Percentiles rank a stretch among this genome's conserved stretches.
These are phyloP conservation scores for Arachis stenosperma DNA, from an alignment of 306 rosid genomes.

Conservation along the genomic window DNA sequence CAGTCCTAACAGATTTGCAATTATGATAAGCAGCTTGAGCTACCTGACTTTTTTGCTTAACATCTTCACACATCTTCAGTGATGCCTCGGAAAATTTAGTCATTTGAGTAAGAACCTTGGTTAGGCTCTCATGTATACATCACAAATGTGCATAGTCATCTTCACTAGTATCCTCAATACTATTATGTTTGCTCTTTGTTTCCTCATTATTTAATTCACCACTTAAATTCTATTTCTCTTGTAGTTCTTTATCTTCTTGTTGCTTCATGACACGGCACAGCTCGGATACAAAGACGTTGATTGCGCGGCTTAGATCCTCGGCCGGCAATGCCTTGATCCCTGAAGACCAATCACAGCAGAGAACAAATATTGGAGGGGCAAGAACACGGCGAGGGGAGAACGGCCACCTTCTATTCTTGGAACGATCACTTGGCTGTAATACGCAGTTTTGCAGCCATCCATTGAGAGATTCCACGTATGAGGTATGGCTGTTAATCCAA, in stretches of 20 bases:
- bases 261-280: slow-evolving; percentile 47
- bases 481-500: slow-evolving; percentile 74
- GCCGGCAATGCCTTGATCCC: slow-evolving; percentile 65
- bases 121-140: slow-evolving; percentile 59
- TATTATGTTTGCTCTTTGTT: slow-evolving; percentile 43
- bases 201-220: slow-evolving; percentile 41
- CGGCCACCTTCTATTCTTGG: slow-evolving; percentile 51
- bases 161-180: slow-evolving; percentile 16
- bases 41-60: slow-evolving; percentile 60
- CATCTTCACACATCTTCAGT: slow-evolving; percentile 67
- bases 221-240: slow-evolving; percentile 43
- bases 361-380: slow-evolving; percentile 72
- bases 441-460: slow-evolving; percentile 72
- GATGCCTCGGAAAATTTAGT: slow-evolving; percentile 75
- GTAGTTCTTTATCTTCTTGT: slow-evolving; percentile 39
- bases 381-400: slow-evolving; percentile 72
- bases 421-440: slow-evolving; percentile 58
- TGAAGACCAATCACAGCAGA: slow-evolving; percentile 64
- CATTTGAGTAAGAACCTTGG: slow-evolving; percentile 61
- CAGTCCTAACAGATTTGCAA: slow-evolving; percentile 35
- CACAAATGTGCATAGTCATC: slow-evolving; percentile 48
- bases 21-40: slow-evolving; percentile 58
- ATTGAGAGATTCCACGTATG: slow-evolving; percentile 68
- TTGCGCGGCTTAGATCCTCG: slow-evolving; percentile 57
- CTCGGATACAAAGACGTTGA: slow-evolving; percentile 55